These are phyloP conservation scores for Solanum gandarillasii DNA, from an alignment of 257 asterid genomes.

Conservation along the genomic window DNA sequence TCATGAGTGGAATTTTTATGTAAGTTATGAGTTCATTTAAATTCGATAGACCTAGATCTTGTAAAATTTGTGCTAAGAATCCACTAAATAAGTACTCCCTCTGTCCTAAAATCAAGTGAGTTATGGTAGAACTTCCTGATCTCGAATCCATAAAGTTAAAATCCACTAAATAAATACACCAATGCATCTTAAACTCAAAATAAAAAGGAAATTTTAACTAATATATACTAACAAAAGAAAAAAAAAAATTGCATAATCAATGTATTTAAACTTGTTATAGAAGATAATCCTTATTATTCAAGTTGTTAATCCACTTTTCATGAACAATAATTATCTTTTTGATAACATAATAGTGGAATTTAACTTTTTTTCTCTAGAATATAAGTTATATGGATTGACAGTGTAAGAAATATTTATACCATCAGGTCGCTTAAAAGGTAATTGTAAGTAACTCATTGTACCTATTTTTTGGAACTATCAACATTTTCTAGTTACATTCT, in stretches of 20 bases:
- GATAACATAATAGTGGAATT: not conserved
- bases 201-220: not conserved
- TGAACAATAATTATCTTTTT: not conserved
- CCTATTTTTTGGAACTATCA: not conserved
- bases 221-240: not conserved
- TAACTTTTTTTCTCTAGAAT: not conserved
- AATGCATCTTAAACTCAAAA: not conserved
- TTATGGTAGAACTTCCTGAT: not conserved
- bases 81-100: not conserved
- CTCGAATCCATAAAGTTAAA: not conserved
- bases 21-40: not conserved
- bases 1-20: not conserved
- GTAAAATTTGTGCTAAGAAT: not conserved
- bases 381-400: not conserved
- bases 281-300: not conserved
- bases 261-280: not conserved
- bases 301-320: not conserved
- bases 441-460: not conserved
- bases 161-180: not conserved
- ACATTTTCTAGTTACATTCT: not conserved
- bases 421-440: not conserved
- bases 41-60: not conserved
- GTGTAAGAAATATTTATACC: not conserved
- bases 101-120: not conserved
- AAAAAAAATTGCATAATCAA: not conserved